phyloP scores from a whole-genome alignment of 768 basidiomycete species.

The Russula emetica region DNA sequence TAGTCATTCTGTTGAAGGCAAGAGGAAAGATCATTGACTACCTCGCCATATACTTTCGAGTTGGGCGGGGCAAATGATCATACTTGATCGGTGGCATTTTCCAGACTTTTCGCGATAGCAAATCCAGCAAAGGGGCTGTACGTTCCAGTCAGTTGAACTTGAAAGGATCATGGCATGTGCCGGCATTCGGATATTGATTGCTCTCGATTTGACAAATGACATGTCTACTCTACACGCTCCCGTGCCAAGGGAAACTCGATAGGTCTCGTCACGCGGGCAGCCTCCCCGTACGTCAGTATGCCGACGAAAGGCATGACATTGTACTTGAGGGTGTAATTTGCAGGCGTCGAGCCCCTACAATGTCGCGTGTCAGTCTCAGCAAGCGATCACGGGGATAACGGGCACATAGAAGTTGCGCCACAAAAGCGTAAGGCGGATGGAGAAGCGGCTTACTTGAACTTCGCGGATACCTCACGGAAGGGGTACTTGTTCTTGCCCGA shows the following conservation, averaged over 20 bases:
- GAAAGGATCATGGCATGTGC: background rate
- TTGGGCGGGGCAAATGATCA: background rate
- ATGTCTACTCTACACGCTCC: conserved; percentile 25
- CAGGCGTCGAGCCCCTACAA: conserved; percentile 58
- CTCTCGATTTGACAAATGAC: background rate
- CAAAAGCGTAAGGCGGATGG: conserved; percentile 1
- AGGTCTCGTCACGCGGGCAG: conserved; percentile 42
- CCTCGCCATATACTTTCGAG: background rate
- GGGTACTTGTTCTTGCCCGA: conserved; percentile 77
- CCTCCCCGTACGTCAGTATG: conserved; percentile 71
- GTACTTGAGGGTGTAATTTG: conserved; percentile 74
- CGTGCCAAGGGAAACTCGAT: conserved; percentile 35
- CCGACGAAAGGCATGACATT: conserved; percentile 92
- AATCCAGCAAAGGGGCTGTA: background rate
- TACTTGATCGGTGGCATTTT: background rate
- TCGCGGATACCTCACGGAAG: conserved; percentile 66
- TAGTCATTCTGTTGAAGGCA: background rate
- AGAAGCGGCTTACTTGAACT: conserved; percentile 64
- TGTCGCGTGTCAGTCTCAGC: conserved; percentile 24
- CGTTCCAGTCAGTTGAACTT: background rate
- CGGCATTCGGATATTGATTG: background rate
- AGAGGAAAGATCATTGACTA: background rate
- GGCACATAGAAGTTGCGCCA: conserved; percentile 2
- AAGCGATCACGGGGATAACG: conserved; percentile 14
- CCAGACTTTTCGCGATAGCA: background rate